phyloP scores from a whole-genome alignment of 2,329 filamentous ascomycete genomes.

The Scolecobasidium constrictum region DNA sequence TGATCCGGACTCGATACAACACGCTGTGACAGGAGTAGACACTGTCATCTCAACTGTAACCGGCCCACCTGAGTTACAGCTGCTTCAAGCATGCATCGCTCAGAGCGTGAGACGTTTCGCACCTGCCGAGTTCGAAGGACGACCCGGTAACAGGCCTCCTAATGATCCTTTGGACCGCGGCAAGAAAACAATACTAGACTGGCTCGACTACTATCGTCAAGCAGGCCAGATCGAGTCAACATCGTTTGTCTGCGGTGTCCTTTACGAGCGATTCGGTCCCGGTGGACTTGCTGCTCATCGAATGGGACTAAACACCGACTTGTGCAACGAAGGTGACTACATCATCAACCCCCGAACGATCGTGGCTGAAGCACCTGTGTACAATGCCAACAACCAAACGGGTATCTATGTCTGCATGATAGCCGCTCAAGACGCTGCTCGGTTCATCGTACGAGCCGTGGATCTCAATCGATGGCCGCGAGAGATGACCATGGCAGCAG shows the following conservation, averaged over 20 bases:
- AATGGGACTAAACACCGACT: constrained; percentile 47
- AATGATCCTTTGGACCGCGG: constrained; percentile 52
- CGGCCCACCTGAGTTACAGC: constrained; percentile 53
- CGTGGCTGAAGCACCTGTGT: constrained; percentile 47
- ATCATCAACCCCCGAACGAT: constrained; percentile 50
- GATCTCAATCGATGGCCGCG: constrained; percentile 55
- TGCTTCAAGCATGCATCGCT: constrained; percentile 60
- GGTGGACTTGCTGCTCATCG: constrained; percentile 50
- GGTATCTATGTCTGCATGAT: constrained; percentile 53
- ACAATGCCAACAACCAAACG: constrained; percentile 37
- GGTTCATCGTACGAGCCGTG: constrained; percentile 59
- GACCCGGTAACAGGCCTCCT: constrained; percentile 41
- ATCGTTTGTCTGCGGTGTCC: constrained; percentile 61
- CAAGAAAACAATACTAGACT: constrained; percentile 40
- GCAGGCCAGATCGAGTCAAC: constrained; percentile 52
- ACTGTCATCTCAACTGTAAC: constrained; percentile 65
- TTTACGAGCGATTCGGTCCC: constrained; percentile 65
- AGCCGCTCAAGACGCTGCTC: constrained; percentile 57
- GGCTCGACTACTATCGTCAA: constrained; percentile 44
- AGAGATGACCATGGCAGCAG: constrained; percentile 60
- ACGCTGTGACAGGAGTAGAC: constrained; percentile 60
- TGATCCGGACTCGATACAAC: constrained; percentile 46
- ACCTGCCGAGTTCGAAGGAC: constrained; percentile 66
- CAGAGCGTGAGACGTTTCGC: constrained; percentile 58
- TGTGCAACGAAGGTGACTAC: constrained; percentile 51